Evolutionary conservation across 495 filamentous ascomycete genomes (phyloP).

Genomic region (Daldinia caldariorum): DNA sequence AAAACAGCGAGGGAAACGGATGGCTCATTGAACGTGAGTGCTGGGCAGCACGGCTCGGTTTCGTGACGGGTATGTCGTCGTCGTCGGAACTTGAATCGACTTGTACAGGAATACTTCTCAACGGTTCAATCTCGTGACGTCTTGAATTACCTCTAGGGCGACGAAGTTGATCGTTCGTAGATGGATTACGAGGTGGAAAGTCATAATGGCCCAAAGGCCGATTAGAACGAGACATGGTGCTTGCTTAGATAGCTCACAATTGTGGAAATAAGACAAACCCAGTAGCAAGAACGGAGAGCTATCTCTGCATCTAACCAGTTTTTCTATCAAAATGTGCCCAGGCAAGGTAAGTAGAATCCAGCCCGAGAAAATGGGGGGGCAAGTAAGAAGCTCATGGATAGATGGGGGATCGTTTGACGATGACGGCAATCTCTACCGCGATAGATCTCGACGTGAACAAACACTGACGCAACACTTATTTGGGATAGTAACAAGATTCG

Average conservation of each 20-base stretch:
- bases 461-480: constrained; percentile 5
- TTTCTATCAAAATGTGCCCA: constrained; percentile 13
- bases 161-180: constrained; percentile 28
- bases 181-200: constrained; percentile 40
- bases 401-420: neutral
- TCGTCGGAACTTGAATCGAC: constrained; percentile 58
- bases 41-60: constrained; percentile 45
- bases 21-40: constrained; percentile 81
- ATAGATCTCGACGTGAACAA: constrained; percentile 5
- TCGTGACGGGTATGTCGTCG: constrained; percentile 50
- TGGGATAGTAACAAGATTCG: constrained; percentile 3
- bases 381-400: constrained; percentile 15
- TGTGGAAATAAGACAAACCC: constrained; percentile 17
- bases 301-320: constrained; percentile 28
- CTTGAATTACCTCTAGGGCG: constrained; percentile 45
- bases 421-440: constrained; percentile 6
- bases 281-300: constrained; percentile 24
- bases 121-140: constrained; percentile 29
- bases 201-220: constrained; percentile 47
- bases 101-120: constrained; percentile 31
- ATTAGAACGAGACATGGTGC: constrained; percentile 42
- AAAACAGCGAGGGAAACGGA: constrained; percentile 73
- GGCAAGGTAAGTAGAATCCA: constrained; percentile 19
- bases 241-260: constrained; percentile 5
- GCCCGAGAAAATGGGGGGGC: constrained; percentile 9